phyloP scores from a whole-genome alignment of 2,329 filamentous ascomycete species.

The Paradendryphiella salina region DNA sequence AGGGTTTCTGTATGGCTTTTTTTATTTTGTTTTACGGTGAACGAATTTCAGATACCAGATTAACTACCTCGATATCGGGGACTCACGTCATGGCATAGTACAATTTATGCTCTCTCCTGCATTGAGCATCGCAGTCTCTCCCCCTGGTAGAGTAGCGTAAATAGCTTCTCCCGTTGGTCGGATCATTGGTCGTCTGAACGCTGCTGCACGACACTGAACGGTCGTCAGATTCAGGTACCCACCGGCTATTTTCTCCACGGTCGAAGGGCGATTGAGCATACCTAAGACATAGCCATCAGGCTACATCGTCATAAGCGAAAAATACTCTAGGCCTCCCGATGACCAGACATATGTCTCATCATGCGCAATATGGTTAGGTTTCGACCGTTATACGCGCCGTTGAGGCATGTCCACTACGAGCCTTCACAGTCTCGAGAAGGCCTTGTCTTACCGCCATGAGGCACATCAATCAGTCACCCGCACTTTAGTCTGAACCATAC shows the following conservation, averaged over 20 bases:
- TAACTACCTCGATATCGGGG: neutral
- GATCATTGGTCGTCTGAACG: conserved; percentile 1
- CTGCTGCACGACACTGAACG: neutral
- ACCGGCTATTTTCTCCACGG: conserved; percentile 17
- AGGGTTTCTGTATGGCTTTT: neutral
- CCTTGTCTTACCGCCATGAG: neutral
- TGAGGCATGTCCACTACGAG: conserved; percentile 1
- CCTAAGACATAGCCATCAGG: neutral
- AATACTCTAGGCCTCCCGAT: neutral
- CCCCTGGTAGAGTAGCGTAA: neutral
- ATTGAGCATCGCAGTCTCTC: neutral
- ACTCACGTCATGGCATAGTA: neutral
- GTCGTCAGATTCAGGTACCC: conserved; percentile 17
- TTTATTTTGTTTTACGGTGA: neutral
- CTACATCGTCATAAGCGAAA: neutral
- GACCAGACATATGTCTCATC: neutral
- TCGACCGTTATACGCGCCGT: conserved; percentile 21
- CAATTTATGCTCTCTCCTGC: no score
- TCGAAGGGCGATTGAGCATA: neutral
- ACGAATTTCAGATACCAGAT: neutral
- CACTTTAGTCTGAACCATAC: neutral
- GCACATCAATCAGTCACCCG: neutral
- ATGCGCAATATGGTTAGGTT: conserved; percentile 20
- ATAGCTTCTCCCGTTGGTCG: conserved; percentile 6
- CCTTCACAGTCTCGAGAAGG: conserved; percentile 9